Base-by-base conservation (phyloP, 768 basidiomycete genomes). In the Rhodosporidiobolus odoratus region DNA sequence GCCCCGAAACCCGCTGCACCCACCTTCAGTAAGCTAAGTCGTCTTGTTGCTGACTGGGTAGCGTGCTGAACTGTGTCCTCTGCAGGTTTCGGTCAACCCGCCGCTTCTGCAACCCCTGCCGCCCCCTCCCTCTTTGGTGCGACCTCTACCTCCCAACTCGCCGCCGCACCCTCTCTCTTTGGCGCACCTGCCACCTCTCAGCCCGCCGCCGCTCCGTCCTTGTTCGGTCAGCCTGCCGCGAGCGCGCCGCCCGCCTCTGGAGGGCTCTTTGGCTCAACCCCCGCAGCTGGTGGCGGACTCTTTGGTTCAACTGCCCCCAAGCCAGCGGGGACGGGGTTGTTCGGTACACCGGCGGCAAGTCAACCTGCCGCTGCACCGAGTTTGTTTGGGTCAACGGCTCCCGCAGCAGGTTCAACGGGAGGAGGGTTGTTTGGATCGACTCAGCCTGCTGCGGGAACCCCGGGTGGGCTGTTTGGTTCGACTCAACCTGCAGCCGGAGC, bases 181-280 rank as follows among this genome's bases (percentile, higher is more conserved):
- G 62, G 62, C 40, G 19, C 52, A 1, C 38, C 62, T 16, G 38
- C 62, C 17, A 23, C 63, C 1, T 15, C 53, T 7, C n/a, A 27
- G 15, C 9, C 67, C 23, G 38, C 62, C 50, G 40, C 57, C 2
- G 32, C 38, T 56, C 16, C 40, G 7, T 2, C 27, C 25, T 52
- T 63, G 27, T 63, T 63, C 37, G 62, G 62, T 4, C 37, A 48
- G 47, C 57, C 12, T 10, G 52, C 52, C 21, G 52, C 52, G 10
- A 35, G 67, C 23, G 40, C 76, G 23, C 53, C 69, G 13, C 32
- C 59, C 15, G 35, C 67, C 15, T 40, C 52, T 1, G 68, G 68
- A 35, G 67, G 66, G 53, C 52, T 66, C 56, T 74, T 68, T 67
- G 76, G 72, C 40, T 75, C 63, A 2, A 56, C 66, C 13, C 32